Evolutionary conservation across 2,329 filamentous ascomycete species (phyloP).

Genomic region (Penicillium polonicum): DNA sequence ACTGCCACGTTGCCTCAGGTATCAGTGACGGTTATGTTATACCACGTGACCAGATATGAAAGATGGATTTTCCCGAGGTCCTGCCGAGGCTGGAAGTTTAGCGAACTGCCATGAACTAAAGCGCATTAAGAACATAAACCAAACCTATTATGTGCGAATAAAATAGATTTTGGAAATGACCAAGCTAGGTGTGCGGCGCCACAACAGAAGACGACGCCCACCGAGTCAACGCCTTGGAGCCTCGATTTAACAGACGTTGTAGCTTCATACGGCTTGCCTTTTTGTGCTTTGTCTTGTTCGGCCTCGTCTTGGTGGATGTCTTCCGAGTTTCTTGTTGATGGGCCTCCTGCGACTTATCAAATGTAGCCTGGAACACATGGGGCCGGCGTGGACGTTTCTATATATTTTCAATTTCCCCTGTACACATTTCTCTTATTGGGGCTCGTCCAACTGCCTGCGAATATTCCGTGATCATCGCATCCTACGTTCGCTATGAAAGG

Average conservation of each 20-base stretch:
- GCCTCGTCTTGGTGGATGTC: neutral
- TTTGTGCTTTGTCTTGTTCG: neutral
- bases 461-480: too few relatives aligned
- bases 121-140: neutral
- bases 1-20: neutral
- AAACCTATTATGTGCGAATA: neutral
- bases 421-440: too few relatives aligned
- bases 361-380: neutral
- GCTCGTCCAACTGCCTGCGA: too few relatives aligned
- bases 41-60: neutral
- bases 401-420: neutral
- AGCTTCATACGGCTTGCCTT: neutral
- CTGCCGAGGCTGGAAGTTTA: too few relatives aligned
- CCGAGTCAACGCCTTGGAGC: neutral
- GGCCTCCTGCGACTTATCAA: neutral
- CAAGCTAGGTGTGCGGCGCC: neutral
- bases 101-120: neutral
- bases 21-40: accelerated
- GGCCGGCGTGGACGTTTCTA: neutral
- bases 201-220: neutral
- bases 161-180: neutral
- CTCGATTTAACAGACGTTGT: neutral
- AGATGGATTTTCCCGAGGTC: neutral
- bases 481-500: too few relatives aligned
- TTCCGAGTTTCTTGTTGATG: neutral